Conservation (phyloP, 306 rosid species). For the Carpinus fangiana region DNA sequence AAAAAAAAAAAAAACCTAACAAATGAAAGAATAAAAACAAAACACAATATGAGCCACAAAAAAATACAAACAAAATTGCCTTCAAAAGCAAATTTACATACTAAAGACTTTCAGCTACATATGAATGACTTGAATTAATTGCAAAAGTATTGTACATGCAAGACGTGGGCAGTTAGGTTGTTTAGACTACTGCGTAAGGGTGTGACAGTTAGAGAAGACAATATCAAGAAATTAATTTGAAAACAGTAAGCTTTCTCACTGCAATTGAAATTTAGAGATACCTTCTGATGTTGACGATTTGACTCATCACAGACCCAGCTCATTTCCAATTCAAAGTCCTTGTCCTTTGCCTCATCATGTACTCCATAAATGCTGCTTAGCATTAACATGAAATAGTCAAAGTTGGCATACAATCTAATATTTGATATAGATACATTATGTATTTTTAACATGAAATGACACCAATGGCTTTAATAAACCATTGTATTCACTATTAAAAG, state of each 20-base stretch:
- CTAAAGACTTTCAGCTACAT: neutral
- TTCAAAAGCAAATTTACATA: neutral
- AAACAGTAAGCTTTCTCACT: neutral
- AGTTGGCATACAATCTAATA: slow-evolving; percentile 5
- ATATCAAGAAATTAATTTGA: neutral
- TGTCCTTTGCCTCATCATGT: slow-evolving; percentile 97
- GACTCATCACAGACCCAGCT: slow-evolving; percentile 99
- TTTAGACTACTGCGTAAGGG: neutral
- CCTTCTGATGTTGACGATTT: slow-evolving; percentile 90
- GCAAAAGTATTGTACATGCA: neutral
- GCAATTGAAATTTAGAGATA: slow-evolving; percentile 12
- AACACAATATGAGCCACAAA: neutral
- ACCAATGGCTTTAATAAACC: neutral
- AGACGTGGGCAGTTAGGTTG: neutral
- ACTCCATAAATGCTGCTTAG: slow-evolving; percentile 80
- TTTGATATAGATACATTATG: neutral
- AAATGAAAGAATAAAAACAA: too few species aligned
- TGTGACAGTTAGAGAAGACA: neutral
- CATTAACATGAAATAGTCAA: slow-evolving; percentile 13
- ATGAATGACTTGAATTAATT: neutral
- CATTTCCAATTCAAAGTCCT: slow-evolving; percentile 90
- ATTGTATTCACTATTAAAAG: neutral
- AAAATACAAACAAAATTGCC: neutral
- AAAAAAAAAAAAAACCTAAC: too few species aligned
- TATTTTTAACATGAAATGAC: neutral